These are phyloP conservation scores for Scedosporium boydii DNA, from an alignment of 2,329 filamentous ascomycete genomes.

Conservation along the genomic window DNA sequence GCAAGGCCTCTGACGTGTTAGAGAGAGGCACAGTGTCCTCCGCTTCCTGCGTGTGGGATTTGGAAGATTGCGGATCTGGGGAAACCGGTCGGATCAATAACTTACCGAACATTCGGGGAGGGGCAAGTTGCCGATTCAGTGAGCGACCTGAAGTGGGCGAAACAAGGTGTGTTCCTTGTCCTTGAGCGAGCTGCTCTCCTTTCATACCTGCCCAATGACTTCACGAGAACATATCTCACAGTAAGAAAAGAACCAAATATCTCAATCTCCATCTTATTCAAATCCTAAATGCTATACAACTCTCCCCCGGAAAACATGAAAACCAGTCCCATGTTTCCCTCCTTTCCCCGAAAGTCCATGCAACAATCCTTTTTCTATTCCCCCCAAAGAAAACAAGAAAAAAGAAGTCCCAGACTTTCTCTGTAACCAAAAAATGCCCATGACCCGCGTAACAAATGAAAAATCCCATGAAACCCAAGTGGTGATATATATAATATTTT, in stretches of 20 bases:
- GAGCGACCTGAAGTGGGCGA: no score
- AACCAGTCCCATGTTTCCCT: not conserved
- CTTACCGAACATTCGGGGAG: no score
- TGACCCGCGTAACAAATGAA: not conserved
- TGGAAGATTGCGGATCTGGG: no score
- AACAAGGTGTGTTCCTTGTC: no score
- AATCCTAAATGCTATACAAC: not conserved
- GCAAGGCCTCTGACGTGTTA: no score
- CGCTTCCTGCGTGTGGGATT: no score
- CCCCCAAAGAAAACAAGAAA: not conserved
- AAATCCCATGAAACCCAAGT: not conserved
- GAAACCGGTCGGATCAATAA: no score
- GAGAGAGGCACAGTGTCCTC: no score
- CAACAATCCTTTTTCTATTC: not conserved
- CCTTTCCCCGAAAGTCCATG: not conserved
- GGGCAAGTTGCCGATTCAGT: no score
- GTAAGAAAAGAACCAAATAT: not conserved
- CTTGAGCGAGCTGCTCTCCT: no score
- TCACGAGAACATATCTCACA: not conserved
- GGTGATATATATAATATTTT: conserved; percentile 8
- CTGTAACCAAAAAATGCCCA: not conserved
- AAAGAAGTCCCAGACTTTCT: not conserved
- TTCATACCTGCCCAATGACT: no score
- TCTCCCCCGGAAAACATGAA: not conserved
- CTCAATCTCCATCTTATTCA: not conserved